Evolutionary conservation across 306 rosid genomes (phyloP).

Genomic region (Pyrus communis): DNA sequence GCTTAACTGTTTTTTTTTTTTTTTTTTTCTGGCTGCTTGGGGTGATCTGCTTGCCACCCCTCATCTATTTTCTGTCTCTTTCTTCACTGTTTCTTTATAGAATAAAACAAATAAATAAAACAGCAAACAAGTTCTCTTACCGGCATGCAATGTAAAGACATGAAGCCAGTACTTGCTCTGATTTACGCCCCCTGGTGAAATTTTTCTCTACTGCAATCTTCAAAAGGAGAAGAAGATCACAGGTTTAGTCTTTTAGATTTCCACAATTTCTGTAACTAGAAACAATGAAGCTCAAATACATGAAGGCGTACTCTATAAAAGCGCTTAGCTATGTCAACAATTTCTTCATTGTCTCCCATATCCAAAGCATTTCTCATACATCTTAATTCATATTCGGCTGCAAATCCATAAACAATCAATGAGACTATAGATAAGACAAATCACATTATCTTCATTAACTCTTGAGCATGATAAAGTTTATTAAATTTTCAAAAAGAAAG

Average conservation of each 20-base stretch:
- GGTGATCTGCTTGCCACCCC: no score
- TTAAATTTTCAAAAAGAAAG: not conserved
- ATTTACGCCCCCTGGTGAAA: conserved; percentile 70
- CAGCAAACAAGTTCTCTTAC: conserved; percentile 22
- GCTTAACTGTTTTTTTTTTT: not conserved
- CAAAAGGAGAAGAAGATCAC: conserved; percentile 13
- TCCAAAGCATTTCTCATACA: conserved; percentile 35
- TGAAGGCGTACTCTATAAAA: conserved; percentile 40
- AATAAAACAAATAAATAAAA: no score
- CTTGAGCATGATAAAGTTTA: not conserved
- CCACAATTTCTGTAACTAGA: not conserved
- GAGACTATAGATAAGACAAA: not conserved
- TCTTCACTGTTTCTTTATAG: no score
- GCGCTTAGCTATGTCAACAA: conserved; percentile 32
- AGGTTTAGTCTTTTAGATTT: not conserved
- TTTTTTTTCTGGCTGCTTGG: no score
- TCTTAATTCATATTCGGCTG: conserved; percentile 40
- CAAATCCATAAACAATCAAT: not conserved
- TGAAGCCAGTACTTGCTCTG: conserved; percentile 68
- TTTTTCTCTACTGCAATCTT: conserved; percentile 66
- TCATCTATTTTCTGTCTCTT: no score
- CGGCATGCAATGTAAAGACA: conserved; percentile 84
- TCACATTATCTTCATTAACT: not conserved
- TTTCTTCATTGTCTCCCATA: conserved; percentile 29
- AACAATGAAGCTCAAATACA: not conserved